Base-by-base conservation (phyloP, 139 green algal genomes). In the Chlamydomonas applanata region DNA sequence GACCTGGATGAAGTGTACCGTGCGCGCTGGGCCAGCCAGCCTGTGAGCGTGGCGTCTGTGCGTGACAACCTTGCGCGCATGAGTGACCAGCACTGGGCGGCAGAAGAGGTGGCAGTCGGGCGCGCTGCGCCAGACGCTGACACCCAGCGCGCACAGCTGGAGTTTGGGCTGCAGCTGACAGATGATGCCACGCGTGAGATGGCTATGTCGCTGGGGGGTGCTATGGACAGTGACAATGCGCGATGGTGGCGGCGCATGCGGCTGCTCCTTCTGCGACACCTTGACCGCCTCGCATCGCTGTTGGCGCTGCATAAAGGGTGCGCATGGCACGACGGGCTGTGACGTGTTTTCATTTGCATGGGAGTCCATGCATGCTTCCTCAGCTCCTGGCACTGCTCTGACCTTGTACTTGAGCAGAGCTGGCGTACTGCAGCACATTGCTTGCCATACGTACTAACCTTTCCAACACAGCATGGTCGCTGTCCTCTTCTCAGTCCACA, bases 191-290 rank as follows among this genome's bases (percentile, higher is more conserved):
- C 25, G 11, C 59, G n/a, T 66, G n/a, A 35, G n/a, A 11, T 35
- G 59, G 59, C n/a, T 25, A 66, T 29, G 59, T 16, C 3, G 24
- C 59, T 66, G 59, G 59, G 25, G 24, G 24, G 59, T 3, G n/a
- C n/a, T 16, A 66, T 49, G 59, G 59, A 35, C 59, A 34, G n/a
- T 30, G 59, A 34, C 30, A 30, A 66, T 66, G n/a, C 30, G 24
- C 59, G 59, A 4, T 66, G 59, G 59, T 66, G 59, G 59, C 24
- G 59, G 59, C 24, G 59, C n/a, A 66, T 66, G 59, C 59, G 59
- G 24, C 59, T 66, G 25, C n/a, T 66, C 4, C 59, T 66, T 4
- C 30, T 66, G 59, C 29, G 30, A 7, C 59, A 66, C 59, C 25
- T 22, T 4, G 59, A 66, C 24, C 29, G 59, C n/a, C 59, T 66